A percentile compares a stretch with the other conserved stretches of the same genome.
phyloP scores from a whole-genome alignment of 2,329 filamentous ascomycete species.

The Claviceps sp. region DNA sequence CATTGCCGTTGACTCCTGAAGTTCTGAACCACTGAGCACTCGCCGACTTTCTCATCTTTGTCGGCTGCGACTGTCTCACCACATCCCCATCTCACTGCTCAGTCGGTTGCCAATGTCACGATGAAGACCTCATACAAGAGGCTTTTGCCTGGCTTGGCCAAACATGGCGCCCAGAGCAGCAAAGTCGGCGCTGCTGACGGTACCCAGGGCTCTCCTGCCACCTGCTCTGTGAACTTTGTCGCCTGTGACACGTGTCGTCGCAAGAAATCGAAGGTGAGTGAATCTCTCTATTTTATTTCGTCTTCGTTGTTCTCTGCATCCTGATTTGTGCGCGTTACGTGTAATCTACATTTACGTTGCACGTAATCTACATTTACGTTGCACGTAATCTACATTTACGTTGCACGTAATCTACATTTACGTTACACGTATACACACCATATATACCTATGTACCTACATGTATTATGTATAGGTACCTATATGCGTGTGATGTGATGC shows the following conservation, averaged over 20 bases:
- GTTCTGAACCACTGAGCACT: neutral
- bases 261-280: constrained; percentile 3
- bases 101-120: neutral
- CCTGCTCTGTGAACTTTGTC: constrained; percentile 1
- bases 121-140: constrained; percentile 1
- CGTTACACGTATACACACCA: no score
- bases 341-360: no score
- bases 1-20: neutral
- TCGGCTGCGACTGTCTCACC: neutral
- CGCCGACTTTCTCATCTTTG: neutral
- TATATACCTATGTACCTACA: no score
- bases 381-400: no score
- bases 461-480: no score
- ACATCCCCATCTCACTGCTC: neutral
- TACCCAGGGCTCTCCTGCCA: neutral
- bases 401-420: no score
- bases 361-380: no score
- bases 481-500: no score
- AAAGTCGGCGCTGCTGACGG: neutral
- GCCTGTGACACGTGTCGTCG: constrained; percentile 3
- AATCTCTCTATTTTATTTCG: neutral
- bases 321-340: no score
- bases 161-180: neutral
- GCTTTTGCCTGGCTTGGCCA: neutral
- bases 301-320: neutral